Evolutionary conservation across 352 stramenopile genomes (phyloP).

Genomic region (Thalassiosira delicatula): DNA sequence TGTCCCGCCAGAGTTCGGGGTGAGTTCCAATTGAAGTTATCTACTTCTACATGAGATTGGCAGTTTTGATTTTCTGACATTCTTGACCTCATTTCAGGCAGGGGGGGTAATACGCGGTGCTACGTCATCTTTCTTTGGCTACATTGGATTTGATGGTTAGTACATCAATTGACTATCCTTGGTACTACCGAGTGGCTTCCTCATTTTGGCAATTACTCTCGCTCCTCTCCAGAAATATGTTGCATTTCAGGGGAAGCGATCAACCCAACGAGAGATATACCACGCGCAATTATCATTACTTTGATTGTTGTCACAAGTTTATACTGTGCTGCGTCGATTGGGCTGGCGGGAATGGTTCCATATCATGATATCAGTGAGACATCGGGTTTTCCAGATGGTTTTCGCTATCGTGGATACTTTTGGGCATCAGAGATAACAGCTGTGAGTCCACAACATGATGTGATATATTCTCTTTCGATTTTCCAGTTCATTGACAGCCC

Average conservation of each 20-base stretch:
- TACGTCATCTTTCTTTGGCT: constrained; percentile 94
- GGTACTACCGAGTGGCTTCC: too few relatives aligned
- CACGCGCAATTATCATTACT: constrained; percentile 89
- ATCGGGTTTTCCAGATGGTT: constrained; percentile 66
- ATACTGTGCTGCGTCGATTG: constrained; percentile 89
- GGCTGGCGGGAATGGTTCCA: constrained; percentile 85
- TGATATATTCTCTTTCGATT: too few relatives aligned
- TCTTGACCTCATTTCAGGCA: too few relatives aligned
- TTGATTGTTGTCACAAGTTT: constrained; percentile 86
- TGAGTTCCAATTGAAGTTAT: too few relatives aligned
- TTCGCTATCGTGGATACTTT: constrained; percentile 58
- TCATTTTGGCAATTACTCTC: too few relatives aligned
- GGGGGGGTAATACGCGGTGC: constrained; percentile 87
- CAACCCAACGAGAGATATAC: constrained; percentile 86
- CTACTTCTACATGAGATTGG: too few relatives aligned
- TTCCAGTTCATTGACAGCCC: neutral
- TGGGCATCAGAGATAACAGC: constrained; percentile 87
- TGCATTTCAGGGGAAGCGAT: constrained; percentile 88
- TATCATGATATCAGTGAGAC: constrained; percentile 79
- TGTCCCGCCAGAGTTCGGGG: constrained; percentile 77
- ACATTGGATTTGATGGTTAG: constrained; percentile 97
- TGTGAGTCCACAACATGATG: too few relatives aligned
- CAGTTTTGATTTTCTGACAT: too few relatives aligned
- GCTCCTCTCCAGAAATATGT: too few relatives aligned
- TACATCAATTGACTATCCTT: too few relatives aligned